Base-by-base conservation (phyloP, 2,329 filamentous ascomycete genomes). In the Aspergillus fijiensis region DNA sequence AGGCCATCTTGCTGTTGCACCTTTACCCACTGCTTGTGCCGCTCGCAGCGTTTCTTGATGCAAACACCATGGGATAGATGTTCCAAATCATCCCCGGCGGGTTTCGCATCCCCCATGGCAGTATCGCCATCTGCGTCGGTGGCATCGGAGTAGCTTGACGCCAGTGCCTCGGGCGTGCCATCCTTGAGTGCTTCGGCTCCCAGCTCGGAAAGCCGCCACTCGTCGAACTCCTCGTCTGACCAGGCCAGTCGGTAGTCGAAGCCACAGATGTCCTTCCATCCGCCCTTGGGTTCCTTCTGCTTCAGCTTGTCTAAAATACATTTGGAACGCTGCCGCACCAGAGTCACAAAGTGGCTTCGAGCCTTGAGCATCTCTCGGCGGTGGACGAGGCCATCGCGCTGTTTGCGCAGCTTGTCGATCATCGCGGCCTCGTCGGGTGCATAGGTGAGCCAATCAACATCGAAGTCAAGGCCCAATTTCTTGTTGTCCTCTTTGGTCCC, bases 191-290 rank as follows among this genome's bases (percentile, higher is more conserved):
- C 73, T 56, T 70, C 74, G 59, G 71, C 72, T 16, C 76, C 80
- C 16, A 66, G 65, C 7, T 72, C 70, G 0, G 72, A 76, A 11
- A 74, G 60, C 23, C 79, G 74, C 80, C 80, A 82, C 31, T 77
- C 74, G 39, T 78, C 72, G 60, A 82, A 81, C 62, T 81, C 79
- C 51, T 79, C 77, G 57, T 82, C 80, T 2, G 75, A 76, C 79
- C 80, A 81, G 0, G 78, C 72, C 27, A 82, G 70, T 21, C 80
- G 72, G 12, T 72, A 68, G 62, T 82, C 80, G 61, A 79, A 82
- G 1, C 80, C 80, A 61, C 80, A 82, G 49, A 81, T 76, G 63
- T 80, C 79, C 61, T 81, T 81, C 75, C 76, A 75, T 48, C 76
- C 75, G 27, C 73, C 74, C 61, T 80, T 80, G 2, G 79, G 76